phyloP scores from a whole-genome alignment of 2,329 filamentous ascomycete genomes.

The Aspergillus sp. region DNA sequence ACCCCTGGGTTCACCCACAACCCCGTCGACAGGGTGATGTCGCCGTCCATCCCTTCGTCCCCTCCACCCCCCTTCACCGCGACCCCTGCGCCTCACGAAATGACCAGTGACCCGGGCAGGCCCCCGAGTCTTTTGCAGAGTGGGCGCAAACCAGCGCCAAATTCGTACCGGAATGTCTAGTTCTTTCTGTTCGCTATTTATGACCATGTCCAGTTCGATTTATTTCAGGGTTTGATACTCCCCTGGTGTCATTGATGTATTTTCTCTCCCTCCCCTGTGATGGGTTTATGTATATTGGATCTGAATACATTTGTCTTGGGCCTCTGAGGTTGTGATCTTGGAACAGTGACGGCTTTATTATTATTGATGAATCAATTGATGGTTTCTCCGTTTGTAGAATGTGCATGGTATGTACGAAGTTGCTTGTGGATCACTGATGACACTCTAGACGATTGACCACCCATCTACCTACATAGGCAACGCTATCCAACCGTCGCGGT shows the following conservation, averaged over 20 bases:
- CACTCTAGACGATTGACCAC: too few relatives aligned
- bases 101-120: slow-evolving; percentile 25
- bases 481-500: too few relatives aligned
- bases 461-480: too few relatives aligned
- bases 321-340: too few relatives aligned
- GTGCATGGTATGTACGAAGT: too few relatives aligned
- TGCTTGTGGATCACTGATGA: too few relatives aligned
- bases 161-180: slow-evolving; percentile 35
- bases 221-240: neutral
- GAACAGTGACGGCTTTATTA: too few relatives aligned
- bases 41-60: slow-evolving; percentile 23
- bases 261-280: neutral
- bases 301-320: neutral
- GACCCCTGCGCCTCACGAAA: slow-evolving; percentile 12
- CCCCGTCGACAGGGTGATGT: slow-evolving; percentile 14
- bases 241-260: neutral
- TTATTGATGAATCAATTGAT: too few relatives aligned
- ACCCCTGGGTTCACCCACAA: slow-evolving; percentile 11
- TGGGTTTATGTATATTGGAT: neutral
- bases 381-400: too few relatives aligned
- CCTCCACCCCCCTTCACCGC: slow-evolving; percentile 31
- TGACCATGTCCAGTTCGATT: neutral
- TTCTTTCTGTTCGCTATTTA: slow-evolving; percentile 2
- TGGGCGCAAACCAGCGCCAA: slow-evolving; percentile 35
- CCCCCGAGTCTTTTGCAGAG: slow-evolving; percentile 41